These are phyloP conservation scores for Sanchytrium tribonematis DNA, from an alignment of 371 early-diverging fungal species.

Conservation along the genomic window DNA sequence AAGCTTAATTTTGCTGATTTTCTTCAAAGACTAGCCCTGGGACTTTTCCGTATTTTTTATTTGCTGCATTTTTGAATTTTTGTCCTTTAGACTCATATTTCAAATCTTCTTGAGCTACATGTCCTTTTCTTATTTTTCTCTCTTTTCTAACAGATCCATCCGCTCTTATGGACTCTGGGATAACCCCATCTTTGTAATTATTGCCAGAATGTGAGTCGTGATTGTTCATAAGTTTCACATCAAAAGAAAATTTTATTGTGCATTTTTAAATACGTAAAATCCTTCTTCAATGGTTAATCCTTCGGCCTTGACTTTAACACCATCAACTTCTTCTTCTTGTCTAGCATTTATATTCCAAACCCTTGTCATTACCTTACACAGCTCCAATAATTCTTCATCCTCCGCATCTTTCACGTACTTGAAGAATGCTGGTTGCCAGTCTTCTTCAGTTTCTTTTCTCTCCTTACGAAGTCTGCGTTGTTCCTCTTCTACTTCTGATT, in stretches of 20 bases:
- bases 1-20: no score
- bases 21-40: background rate
- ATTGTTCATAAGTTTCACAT: background rate
- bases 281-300: background rate
- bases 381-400: background rate
- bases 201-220: background rate
- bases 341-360: background rate
- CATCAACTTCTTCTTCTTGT: background rate
- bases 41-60: background rate
- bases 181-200: background rate
- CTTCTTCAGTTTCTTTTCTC: slow-evolving; percentile 24
- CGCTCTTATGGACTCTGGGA: background rate
- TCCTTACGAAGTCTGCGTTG: slow-evolving; percentile 36
- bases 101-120: background rate
- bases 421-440: slow-evolving; percentile 28
- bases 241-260: background rate
- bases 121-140: background rate
- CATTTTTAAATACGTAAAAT: background rate
- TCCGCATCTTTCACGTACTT: slow-evolving; percentile 14
- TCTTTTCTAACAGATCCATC: background rate
- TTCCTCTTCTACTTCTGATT: slow-evolving; percentile 36
- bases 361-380: background rate
- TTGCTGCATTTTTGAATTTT: background rate
- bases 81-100: background rate
- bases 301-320: background rate